Conservation (phyloP, 2,329 filamentous ascomycete species). For the Graphilbum sp. region DNA sequence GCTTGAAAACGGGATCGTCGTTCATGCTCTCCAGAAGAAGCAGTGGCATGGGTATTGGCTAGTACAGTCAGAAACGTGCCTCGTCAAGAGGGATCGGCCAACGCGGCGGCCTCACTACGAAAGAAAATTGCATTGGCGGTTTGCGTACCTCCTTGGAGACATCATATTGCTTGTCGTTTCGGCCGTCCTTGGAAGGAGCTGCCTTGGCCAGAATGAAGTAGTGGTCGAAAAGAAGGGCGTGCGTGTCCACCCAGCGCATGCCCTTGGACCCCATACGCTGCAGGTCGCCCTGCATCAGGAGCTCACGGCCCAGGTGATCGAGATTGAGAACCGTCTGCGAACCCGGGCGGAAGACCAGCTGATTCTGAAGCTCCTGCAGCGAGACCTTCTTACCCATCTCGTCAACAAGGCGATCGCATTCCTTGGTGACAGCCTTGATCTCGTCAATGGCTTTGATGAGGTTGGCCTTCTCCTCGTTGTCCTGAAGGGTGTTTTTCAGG, state of each 20-base stretch:
- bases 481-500: conserved; percentile 64
- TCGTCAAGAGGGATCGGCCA: too few relatives aligned
- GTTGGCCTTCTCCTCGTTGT: conserved; percentile 81
- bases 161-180: conserved; percentile 73
- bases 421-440: conserved; percentile 73
- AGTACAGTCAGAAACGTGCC: conserved; percentile 2
- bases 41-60: conserved; percentile 91
- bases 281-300: conserved; percentile 78
- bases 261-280: conserved; percentile 77
- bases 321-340: conserved; percentile 85
- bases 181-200: conserved; percentile 48
- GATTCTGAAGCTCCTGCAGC: conserved; percentile 67
- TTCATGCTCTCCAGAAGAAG: conserved; percentile 83
- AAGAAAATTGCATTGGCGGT: too few relatives aligned
- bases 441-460: conserved; percentile 74
- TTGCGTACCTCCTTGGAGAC: conserved; percentile 82
- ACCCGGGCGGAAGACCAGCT: conserved; percentile 70
- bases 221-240: conserved; percentile 88
- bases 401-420: conserved; percentile 83
- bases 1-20: conserved; percentile 78
- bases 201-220: conserved; percentile 89
- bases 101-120: too few relatives aligned
- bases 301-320: conserved; percentile 80
- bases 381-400: conserved; percentile 86
- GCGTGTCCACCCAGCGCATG: conserved; percentile 86